Conservation (phyloP, 1,284 basidiomycete species). For the Laetiporus sulphureus region DNA sequence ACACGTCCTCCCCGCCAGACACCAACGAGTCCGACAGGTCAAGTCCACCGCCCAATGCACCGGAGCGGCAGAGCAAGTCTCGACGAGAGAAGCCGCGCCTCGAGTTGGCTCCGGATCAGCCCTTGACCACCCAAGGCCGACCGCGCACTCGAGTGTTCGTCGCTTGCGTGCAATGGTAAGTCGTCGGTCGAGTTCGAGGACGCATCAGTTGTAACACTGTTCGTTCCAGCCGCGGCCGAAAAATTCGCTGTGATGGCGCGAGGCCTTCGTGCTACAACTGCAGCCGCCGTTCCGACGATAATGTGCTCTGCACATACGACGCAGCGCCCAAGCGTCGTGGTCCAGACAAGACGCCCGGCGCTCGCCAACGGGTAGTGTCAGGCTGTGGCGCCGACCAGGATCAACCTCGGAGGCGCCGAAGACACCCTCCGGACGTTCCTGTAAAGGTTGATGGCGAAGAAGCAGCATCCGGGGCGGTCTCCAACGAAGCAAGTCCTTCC, state of each 20-base stretch:
- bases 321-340: constrained; percentile 65
- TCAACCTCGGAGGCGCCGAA: constrained; percentile 22
- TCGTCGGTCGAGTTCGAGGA: constrained; percentile 6
- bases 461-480: background rate
- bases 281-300: constrained; percentile 32
- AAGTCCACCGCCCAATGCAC: background rate
- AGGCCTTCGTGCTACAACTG: constrained; percentile 72
- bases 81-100: constrained; percentile 58
- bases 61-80: constrained; percentile 23
- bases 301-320: constrained; percentile 44
- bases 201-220: background rate
- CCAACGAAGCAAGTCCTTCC: background rate
- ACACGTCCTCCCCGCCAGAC: background rate
- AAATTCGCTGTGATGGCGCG: constrained; percentile 76
- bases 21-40: background rate
- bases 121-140: constrained; percentile 69
- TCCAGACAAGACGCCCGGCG: constrained; percentile 68
- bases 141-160: constrained; percentile 69
- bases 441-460: background rate
- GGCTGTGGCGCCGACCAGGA: constrained; percentile 12
- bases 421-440: constrained; percentile 7
- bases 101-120: constrained; percentile 62
- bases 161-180: constrained; percentile 69
- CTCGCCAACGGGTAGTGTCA: constrained; percentile 45
- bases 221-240: constrained; percentile 53